Conservation (phyloP, 2,329 filamentous ascomycete species). For the Aureobasidium vineae region DNA sequence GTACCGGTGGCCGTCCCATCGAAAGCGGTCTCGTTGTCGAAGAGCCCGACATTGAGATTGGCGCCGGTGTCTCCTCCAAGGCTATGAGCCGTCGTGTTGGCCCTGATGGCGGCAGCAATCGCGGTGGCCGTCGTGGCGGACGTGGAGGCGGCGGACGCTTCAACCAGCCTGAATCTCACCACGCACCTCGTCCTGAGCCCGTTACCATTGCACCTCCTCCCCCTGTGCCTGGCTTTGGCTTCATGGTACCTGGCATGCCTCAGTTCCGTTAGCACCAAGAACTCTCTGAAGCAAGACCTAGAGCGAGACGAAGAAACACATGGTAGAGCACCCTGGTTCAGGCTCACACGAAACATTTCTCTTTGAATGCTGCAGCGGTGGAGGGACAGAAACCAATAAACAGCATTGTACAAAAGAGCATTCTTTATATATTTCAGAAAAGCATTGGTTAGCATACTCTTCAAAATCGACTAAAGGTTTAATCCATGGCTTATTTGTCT, state of each 20-base stretch:
- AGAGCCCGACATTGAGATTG: slow-evolving; percentile 98
- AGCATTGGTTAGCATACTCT: slow-evolving; percentile 2
- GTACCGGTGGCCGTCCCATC: slow-evolving; percentile 79
- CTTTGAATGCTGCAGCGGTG: not conserved
- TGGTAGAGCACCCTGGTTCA: not conserved
- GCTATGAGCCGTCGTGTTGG: slow-evolving; percentile 42
- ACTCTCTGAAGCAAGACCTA: not conserved
- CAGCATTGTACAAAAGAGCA: not conserved
- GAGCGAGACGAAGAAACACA: not conserved
- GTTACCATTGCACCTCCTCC: slow-evolving; percentile 43
- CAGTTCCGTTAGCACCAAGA: slow-evolving; percentile 16
- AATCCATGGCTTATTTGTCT: not conserved
- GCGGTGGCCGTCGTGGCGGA: slow-evolving; percentile 37
- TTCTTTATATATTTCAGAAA: not conserved
- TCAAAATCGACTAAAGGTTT: not conserved
- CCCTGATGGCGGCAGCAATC: slow-evolving; percentile 35
- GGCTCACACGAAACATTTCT: not conserved
- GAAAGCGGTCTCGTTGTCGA: slow-evolving; percentile 85
- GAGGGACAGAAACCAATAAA: not conserved
- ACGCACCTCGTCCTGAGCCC: slow-evolving; percentile 37
- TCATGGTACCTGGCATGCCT: slow-evolving; percentile 32
- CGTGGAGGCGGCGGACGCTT: slow-evolving; percentile 33
- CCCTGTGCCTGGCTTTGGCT: slow-evolving; percentile 43
- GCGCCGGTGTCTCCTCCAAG: slow-evolving; percentile 94
- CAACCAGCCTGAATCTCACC: slow-evolving; percentile 27